Base-by-base conservation (phyloP, 768 basidiomycete genomes). In the Boletus speciosus region DNA sequence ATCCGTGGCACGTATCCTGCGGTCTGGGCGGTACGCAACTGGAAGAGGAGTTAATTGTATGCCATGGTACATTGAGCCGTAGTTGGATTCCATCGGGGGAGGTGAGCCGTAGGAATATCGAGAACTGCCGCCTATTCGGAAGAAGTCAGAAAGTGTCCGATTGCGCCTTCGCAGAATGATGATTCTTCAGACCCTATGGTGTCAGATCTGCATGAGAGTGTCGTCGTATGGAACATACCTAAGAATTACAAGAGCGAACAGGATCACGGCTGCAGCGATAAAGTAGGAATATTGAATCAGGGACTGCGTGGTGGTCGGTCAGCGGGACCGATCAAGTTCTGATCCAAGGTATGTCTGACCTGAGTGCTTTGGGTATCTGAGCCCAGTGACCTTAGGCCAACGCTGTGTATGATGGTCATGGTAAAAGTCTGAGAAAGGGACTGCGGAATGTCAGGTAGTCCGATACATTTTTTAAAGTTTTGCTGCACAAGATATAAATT, bases 1-100 rank as follows among this genome's bases (percentile, higher is more conserved):
- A 55, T 79, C 78, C 0, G 62, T 58, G 1, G 73, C 74, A 39
- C 57, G 69, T 3, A 72, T 65, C 35, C 63, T 66, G 39, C 60
- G 57, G 42, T 61, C 58, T 8, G 54, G 54, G 51, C 11, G 66
- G 57, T 57, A 61, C 11, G 52, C 64, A n/a, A 61, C 57, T 45
- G 62, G 68, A 2, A 61, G 50, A 35, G 58, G 59, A 1, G 61
- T n/a, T 19, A 69, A 36, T 12, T 55, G 60, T 45, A 62, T 32
- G 6, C 58, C 58, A 19, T 37, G 61, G 40, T 59, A 57, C 27
- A 57, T 40, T 4, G 64, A 52, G 15, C 41, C 52, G 46, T 57
- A 43, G 15, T 31, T 36, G 16, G 40, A 9, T 6, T 50, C 45
- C 14, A 35, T 25, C 2, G 40, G 49, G 29, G 57, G 53, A 19